Conservation (phyloP, 257 asterid genomes). For the Solanum rostratum region DNA sequence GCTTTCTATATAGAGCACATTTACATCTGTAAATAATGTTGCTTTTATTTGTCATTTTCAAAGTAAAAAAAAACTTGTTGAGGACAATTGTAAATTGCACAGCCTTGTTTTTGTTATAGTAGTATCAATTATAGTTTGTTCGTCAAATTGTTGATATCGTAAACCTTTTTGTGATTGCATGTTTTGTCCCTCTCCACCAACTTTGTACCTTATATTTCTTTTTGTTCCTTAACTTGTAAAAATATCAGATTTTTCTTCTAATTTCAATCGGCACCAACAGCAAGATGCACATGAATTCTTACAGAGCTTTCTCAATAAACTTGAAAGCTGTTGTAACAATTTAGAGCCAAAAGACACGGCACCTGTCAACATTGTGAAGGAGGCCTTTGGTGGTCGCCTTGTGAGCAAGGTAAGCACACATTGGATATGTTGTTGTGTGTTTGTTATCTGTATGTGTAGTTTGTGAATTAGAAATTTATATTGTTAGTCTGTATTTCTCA, state of each 20-base stretch:
- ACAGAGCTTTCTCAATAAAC: conserved; percentile 71
- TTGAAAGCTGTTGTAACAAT: conserved; percentile 35
- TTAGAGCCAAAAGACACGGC: conserved; percentile 1
- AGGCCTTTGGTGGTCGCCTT: conserved; percentile 72
- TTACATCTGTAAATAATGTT: too few relatives aligned
- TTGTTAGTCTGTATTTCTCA: too few relatives aligned
- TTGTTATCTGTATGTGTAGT: not conserved
- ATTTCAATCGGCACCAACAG: conserved; percentile 50
- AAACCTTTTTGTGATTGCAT: not conserved
- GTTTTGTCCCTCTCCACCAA: not conserved
- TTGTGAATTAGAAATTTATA: not conserved
- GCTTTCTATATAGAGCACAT: too few relatives aligned
- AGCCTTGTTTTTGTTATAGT: not conserved
- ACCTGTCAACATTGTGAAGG: conserved; percentile 35
- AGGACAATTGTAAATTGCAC: not conserved
- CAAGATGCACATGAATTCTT: conserved; percentile 95
- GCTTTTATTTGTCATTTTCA: not conserved
- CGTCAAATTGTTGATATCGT: too few relatives aligned
- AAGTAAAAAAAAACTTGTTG: too few relatives aligned
- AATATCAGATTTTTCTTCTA: conserved; percentile 54
- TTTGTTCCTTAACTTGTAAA: conserved; percentile 37
- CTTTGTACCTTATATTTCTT: not conserved
- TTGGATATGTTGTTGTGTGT: too few relatives aligned
- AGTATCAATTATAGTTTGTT: not conserved
- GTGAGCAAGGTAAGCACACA: conserved; percentile 28